Percentiles rank a stretch among this genome's conserved stretches.
These are phyloP conservation scores for Leishmania guyanensis DNA, from an alignment of 208 protist species.

Conservation along the genomic window DNA sequence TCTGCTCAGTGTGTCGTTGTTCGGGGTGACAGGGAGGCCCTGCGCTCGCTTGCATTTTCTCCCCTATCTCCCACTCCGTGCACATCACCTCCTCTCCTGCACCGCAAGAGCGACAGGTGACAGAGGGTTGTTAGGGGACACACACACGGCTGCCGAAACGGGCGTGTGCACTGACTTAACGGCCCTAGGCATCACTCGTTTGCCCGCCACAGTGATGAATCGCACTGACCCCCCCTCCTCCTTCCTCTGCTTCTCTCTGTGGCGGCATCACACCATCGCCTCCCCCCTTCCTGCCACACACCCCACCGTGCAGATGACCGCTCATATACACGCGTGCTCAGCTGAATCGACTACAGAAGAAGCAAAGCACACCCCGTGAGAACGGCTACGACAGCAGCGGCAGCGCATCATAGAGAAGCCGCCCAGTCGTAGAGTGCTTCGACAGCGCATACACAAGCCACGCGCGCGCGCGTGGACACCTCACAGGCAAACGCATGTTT, in stretches of 20 bases:
- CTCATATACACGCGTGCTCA: not conserved
- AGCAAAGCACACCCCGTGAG: not conserved
- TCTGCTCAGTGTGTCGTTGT: not conserved
- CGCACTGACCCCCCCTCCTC: not conserved
- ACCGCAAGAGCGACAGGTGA: not conserved
- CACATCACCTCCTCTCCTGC: not conserved
- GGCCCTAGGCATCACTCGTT: not conserved
- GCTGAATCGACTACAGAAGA: not conserved
- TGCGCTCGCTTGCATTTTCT: not conserved
- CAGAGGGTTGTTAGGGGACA: not conserved
- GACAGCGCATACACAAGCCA: not conserved
- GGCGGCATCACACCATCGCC: not conserved
- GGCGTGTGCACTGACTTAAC: not conserved
- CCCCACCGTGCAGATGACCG: not conserved
- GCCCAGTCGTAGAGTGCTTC: not conserved
- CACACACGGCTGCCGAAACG: not conserved
- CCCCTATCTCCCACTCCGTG: not conserved
- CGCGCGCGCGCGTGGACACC: not conserved
- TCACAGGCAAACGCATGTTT: slow-evolving; percentile 30
- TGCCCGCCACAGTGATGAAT: slow-evolving; percentile 1
- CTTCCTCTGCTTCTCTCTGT: not conserved
- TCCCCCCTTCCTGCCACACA: not conserved
- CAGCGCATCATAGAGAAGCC: not conserved
- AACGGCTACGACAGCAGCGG: not conserved
- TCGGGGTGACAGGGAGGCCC: not conserved